Percentiles rank a stretch among this genome's conserved stretches.
phyloP scores from a whole-genome alignment of 495 filamentous ascomycete species.

The Zalerion maritima region DNA sequence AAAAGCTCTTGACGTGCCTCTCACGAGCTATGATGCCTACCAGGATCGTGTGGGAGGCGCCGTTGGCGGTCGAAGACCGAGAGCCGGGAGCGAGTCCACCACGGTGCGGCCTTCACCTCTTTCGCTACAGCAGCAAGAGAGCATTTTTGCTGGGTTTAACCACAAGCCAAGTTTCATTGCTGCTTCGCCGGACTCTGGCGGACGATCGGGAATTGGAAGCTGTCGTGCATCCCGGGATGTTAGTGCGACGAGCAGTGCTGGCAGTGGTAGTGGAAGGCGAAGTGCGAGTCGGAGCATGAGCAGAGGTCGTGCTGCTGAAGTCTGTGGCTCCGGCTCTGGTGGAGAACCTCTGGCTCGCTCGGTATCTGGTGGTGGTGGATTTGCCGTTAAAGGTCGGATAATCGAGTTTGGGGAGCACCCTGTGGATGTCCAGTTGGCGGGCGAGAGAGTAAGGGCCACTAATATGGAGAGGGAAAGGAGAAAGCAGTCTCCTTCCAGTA shows the following conservation, averaged over 20 bases:
- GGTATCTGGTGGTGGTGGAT: constrained; percentile 1
- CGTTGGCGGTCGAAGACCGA: constrained; percentile 6
- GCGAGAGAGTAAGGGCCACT: too few species aligned
- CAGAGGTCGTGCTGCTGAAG: background rate
- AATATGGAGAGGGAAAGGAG: too few species aligned
- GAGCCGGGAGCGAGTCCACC: constrained; percentile 3
- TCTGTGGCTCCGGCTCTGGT: too few species aligned
- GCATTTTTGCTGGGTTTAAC: too few species aligned
- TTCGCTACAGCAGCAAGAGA: constrained; percentile 1
- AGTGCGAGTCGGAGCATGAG: background rate
- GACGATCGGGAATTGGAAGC: constrained; percentile 3
- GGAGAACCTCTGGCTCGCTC: constrained; percentile 6
- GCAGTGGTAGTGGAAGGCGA: constrained; percentile 1
- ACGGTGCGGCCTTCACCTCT: constrained; percentile 1
- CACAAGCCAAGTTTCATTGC: too few species aligned
- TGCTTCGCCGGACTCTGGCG: constrained; percentile 2
- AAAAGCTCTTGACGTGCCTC: constrained; percentile 16
- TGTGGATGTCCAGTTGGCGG: constrained; percentile 5
- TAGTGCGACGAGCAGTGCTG: background rate
- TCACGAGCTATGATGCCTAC: constrained; percentile 25
- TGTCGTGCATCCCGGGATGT: background rate
- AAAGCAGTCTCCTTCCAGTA: too few species aligned
- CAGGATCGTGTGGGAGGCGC: constrained; percentile 6
- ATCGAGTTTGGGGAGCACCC: constrained; percentile 16
- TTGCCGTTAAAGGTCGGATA: constrained; percentile 5